Evolutionary conservation across 2,329 filamentous ascomycete species (phyloP), one percentile per base, ranked within the genome.

Genomic region (Amauroascus niger): DNA sequence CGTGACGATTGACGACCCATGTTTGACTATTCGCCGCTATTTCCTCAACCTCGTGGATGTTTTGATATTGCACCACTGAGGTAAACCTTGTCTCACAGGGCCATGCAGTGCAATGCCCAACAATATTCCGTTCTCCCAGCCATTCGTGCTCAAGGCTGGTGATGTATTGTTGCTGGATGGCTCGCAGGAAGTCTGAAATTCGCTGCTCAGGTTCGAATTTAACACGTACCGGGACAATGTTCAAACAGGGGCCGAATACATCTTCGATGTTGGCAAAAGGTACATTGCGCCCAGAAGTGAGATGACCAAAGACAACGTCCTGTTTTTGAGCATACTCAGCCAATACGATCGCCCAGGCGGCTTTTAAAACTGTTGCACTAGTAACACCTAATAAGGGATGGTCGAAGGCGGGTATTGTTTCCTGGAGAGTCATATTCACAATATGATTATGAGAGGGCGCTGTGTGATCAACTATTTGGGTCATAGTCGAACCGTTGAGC

Each of bases 41-140:
- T 5, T 4, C 37, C 14, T 18, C n/a, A 18, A 22, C 37, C 24
- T 67, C 67, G 20, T 65, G 62, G 18, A 70, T 62, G 8, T 65
- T 68, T 51, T 70, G 67, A 46, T 69, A 67, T 58, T 69, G 67
- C 24, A 72, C 66, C 0, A 68, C 65, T 5, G 64, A 71, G 13
- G 67, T 69, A 51, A 71, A 72, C 54, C 65, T 64, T 1, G 63
- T 66, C 58, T 66, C 69, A 13, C 66, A 62, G 5, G 69, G 65
- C 66, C 68, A 71, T 44, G 69, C 66, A 4, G 66, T 71, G 55
- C 67, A 70, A 43, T 65, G 60, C 14, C 63, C 61, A 56, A 74
- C 72, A 28, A 82, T 79, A 61, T 82, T 77, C 1, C 65, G 62
- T 53, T 81, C 73, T 0, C 76, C 77, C 50, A 81, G 68, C 45